phyloP scores from a whole-genome alignment of 192 early-diverging fungal genomes.

The Gaertneriomyces semiglobifer region DNA sequence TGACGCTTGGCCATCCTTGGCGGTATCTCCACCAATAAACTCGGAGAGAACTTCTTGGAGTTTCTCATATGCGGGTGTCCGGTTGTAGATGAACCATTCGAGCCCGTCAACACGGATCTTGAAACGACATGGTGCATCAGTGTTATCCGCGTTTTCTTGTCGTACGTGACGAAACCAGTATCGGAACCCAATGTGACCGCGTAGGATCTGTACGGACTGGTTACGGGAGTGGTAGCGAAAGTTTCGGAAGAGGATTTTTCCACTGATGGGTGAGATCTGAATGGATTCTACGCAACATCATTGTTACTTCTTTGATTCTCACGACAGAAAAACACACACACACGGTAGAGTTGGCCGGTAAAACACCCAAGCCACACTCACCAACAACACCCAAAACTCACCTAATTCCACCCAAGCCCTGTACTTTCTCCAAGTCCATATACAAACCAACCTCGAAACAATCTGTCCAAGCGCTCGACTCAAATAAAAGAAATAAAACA shows the following conservation, averaged over 20 bases:
- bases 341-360: too few species aligned
- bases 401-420: constrained; percentile 69
- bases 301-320: not conserved
- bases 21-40: not conserved
- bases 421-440: constrained; percentile 66
- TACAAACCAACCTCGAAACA: constrained; percentile 57
- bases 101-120: constrained; percentile 66
- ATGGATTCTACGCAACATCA: constrained; percentile 54
- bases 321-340: constrained; percentile 9
- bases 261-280: constrained; percentile 64
- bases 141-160: constrained; percentile 4
- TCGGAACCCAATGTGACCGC: constrained; percentile 68
- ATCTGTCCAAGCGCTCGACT: constrained; percentile 61
- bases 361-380: too few species aligned
- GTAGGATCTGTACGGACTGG: constrained; percentile 64
- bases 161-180: constrained; percentile 70
- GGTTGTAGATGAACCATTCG: constrained; percentile 81
- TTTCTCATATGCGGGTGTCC: constrained; percentile 65
- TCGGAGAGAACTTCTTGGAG: constrained; percentile 28
- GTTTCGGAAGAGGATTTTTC: constrained; percentile 74
- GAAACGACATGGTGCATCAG: constrained; percentile 50
- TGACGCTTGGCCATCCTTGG: not conserved
- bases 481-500: constrained; percentile 75
- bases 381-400: too few species aligned
- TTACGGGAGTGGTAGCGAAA: constrained; percentile 68